Evolutionary conservation across 2,329 filamentous ascomycete species (phyloP).

Genomic region (Ophioceras dolichostomum): DNA sequence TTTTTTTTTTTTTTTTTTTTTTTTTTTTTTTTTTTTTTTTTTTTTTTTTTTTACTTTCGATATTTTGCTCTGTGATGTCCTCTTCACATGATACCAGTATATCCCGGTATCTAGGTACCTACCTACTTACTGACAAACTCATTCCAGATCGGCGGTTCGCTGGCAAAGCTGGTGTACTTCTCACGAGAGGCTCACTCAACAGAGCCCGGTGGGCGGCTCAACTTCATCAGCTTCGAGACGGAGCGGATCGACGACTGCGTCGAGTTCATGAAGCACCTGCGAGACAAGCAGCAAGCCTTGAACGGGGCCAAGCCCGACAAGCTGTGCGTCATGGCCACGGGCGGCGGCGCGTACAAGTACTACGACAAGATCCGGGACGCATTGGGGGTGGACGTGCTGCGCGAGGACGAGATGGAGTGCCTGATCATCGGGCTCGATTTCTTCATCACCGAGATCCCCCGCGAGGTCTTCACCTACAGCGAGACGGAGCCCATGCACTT

Average conservation of each 20-base stretch:
- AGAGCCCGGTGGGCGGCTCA: slow-evolving; percentile 77
- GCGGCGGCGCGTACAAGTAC: slow-evolving; percentile 92
- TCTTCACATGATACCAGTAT: neutral
- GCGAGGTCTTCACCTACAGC: slow-evolving; percentile 94
- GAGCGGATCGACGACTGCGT: slow-evolving; percentile 89
- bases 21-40: no score
- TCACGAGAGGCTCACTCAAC: slow-evolving; percentile 71
- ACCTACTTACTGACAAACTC: neutral
- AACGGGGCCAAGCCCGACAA: slow-evolving; percentile 62
- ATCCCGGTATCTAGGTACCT: slow-evolving; percentile 3
- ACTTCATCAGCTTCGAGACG: slow-evolving; percentile 94
- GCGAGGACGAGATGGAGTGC: slow-evolving; percentile 98
- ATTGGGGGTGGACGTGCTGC: slow-evolving; percentile 74
- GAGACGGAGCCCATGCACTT: slow-evolving; percentile 88
- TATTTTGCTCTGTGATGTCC: neutral
- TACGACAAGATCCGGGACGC: slow-evolving; percentile 81
- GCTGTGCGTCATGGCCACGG: slow-evolving; percentile 88
- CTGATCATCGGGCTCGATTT: slow-evolving; percentile 95
- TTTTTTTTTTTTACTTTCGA: no score
- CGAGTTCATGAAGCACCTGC: slow-evolving; percentile 77
- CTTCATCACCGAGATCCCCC: slow-evolving; percentile 95
- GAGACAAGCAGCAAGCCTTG: slow-evolving; percentile 65
- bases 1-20: no score
- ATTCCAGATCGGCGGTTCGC: slow-evolving; percentile 76
- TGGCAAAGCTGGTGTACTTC: slow-evolving; percentile 96